Evolutionary conservation across 306 rosid species (phyloP), one percentile per base, ranked within the genome.

Genomic region (Hippophae tibetana): DNA sequence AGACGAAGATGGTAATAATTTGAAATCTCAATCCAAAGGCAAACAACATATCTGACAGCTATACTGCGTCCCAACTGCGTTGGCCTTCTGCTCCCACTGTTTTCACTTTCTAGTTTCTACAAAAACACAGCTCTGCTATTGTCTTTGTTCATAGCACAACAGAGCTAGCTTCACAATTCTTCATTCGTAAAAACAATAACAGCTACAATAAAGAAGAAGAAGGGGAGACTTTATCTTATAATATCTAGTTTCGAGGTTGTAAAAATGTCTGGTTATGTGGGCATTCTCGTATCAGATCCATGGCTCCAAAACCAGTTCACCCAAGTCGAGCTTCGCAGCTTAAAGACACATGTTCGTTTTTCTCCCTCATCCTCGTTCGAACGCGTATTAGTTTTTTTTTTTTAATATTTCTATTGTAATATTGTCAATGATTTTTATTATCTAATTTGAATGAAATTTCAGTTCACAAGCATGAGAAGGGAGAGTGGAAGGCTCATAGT

Each of bases 281-380:
- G 99, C 63, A 79, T 92, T 83, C 84, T 92, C 13, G 99, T 92
- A 72, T 92, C 96, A 73, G 99, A 92, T 92, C 99, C 93, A 80
- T 86, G 80, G 81, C 90, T 92, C 44, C 99, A 92, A 66, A 92
- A 83, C 61, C 99, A 92, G 78, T 92, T 92, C 82, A 92, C 99
- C 26, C 99, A 92, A 80, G 99, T 73, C 31, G 99, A 92, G 80
- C 99, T 92, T 54, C 89, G 95, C 7, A 76, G 85, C 74, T 81
- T 92, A 6, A 92, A 92, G 63, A 60, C 96, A 60, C 92, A 92
- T 42, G 98, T 92, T 71, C 46, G 79, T 68, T 64, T 31, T 45
- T 1, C 6, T 45, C 38, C 7, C 7, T 12, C 25, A 51, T 47
- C 48, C 52, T 11, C 45, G 3, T n/a, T 54, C 23, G 5, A 31